Evolutionary conservation across 2,329 filamentous ascomycete species (phyloP).

Genomic region (Calonectria fujianensis): DNA sequence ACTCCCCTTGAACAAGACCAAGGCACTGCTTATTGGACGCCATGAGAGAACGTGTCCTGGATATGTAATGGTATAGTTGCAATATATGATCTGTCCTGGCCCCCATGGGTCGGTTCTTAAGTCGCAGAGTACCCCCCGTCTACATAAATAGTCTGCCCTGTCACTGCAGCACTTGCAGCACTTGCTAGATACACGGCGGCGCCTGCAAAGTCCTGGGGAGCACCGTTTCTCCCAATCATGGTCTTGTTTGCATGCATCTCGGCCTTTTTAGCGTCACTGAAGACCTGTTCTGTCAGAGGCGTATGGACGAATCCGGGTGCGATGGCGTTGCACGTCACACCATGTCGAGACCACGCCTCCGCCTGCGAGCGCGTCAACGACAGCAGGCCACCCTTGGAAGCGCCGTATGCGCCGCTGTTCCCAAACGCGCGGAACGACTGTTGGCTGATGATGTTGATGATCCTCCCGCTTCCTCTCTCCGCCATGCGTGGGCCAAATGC

Average conservation of each 20-base stretch:
- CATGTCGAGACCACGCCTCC: conserved; percentile 59
- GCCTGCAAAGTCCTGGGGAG: conserved; percentile 58
- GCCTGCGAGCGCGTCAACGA: conserved; percentile 59
- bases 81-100: not conserved
- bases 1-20: not conserved
- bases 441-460: conserved; percentile 60
- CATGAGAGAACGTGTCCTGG: not conserved
- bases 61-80: too few species aligned
- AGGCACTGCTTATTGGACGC: not conserved
- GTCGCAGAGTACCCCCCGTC: conserved; percentile 59
- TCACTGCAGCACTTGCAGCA: conserved; percentile 57
- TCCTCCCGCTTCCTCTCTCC: conserved; percentile 55
- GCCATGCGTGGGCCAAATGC: conserved; percentile 59
- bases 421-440: conserved; percentile 58
- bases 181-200: conserved; percentile 57
- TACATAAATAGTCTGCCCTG: conserved; percentile 59
- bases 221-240: conserved; percentile 58
- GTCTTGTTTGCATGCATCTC: conserved; percentile 54
- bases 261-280: conserved; percentile 48
- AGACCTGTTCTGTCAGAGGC: conserved; percentile 49
- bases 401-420: conserved; percentile 60
- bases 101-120: not conserved
- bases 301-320: conserved; percentile 59
- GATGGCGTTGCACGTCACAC: conserved; percentile 59
- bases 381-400: conserved; percentile 57